Percentiles rank a stretch among this genome's conserved stretches.
These are phyloP conservation scores for Saccharum officinarum DNA, from an alignment of 176 grass and related monocot species.

Conservation along the genomic window DNA sequence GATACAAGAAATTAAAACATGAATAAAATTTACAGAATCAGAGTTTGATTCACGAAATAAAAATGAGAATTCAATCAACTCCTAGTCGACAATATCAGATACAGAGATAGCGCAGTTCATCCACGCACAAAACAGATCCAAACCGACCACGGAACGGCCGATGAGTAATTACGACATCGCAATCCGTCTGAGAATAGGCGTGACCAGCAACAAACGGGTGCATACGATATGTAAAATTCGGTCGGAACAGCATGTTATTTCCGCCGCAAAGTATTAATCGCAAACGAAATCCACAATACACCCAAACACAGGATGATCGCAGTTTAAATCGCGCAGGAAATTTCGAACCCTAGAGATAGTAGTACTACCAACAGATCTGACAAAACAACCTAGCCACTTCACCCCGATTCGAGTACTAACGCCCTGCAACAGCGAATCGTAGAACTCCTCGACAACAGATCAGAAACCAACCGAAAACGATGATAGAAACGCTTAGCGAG, in stretches of 20 bases:
- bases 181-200: not conserved
- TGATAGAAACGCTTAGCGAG: not conserved
- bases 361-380: constrained; percentile 10
- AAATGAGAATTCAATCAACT: not conserved
- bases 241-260: not conserved
- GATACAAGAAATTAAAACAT: not conserved
- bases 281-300: not conserved
- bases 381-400: not conserved
- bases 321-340: not conserved
- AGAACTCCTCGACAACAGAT: not conserved
- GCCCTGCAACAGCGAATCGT: not conserved
- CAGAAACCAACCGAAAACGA: constrained; percentile 2
- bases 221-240: not conserved
- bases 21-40: not conserved
- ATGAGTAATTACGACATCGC: not conserved
- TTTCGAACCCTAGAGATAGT: not conserved
- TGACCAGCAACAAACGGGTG: not conserved
- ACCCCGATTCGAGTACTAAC: not conserved
- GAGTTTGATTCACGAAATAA: not conserved
- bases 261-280: not conserved
- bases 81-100: too few species aligned
- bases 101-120: not conserved
- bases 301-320: not conserved
- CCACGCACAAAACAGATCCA: not conserved
- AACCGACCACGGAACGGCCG: not conserved